Base-by-base conservation (phyloP, 805 yeast genomes). In the Scheffersomyces stipitis region DNA sequence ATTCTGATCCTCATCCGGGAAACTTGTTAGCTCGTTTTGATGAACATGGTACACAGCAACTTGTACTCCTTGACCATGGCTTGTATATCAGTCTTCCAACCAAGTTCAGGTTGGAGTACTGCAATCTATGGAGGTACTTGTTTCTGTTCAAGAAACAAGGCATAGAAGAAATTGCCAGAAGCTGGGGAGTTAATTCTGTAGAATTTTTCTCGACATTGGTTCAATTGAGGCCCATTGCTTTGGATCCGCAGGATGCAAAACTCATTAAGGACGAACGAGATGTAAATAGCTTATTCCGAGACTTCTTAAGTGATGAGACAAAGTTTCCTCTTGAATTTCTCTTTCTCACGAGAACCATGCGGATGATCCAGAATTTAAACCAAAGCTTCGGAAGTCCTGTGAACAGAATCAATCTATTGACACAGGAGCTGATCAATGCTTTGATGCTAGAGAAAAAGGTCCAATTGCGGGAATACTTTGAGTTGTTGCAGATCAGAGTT, bases 1-100 rank as follows among this genome's bases (percentile, higher is more conserved):
- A 83, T 53, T 76, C 86, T 36, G 90, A 83, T 52, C 86, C 91
- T 9, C 95, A 85, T 49, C 93, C 93, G 1, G 95, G 95, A 4
- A 86, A 85, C 54, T 58, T 86, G 45, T 53, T 86, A 37, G 77
- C 80, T 3, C 62, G 89, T 26, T 49, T 54, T 18, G 54, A 62
- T 10, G 27, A 33, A 3, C 28, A 41, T 2, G 63, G 64, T 2
- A 53, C 56, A 26, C 83, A 76, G 48, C 78, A 83, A 50, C 60
- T 83, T 26, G 88, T 86, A 18, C 64, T 85, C 33, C 58, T 85
- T 30, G 95, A 85, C 54, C 91, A 84, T 54, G 95, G 95, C 0
- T 62, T 86, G 17, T 85, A 83, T 49, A 76, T 83, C 15, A 59
- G 66, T 15, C 71, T 83, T 40, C 59, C 69, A 2, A 74, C 66